Evolutionary conservation across 1,284 basidiomycete genomes (phyloP).

Genomic region (Violaceomyces palustris): DNA sequence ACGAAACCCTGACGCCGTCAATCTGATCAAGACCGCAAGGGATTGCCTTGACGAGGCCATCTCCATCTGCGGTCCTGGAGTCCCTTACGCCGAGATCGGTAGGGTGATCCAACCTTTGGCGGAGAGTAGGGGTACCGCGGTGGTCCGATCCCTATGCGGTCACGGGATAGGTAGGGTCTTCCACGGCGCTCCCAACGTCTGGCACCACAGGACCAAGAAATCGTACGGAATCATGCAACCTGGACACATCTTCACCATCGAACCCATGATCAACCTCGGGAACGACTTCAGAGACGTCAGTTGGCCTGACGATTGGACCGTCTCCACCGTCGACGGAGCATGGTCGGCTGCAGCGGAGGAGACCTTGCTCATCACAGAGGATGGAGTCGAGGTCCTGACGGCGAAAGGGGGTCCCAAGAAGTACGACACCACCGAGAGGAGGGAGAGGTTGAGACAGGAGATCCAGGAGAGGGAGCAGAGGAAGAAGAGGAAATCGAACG

Average conservation of each 20-base stretch:
- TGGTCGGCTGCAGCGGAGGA: slow-evolving; percentile 49
- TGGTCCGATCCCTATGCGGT: slow-evolving; percentile 57
- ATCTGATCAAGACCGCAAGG: slow-evolving; percentile 43
- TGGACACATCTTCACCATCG: slow-evolving; percentile 49
- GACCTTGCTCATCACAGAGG: slow-evolving; percentile 48
- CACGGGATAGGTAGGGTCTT: slow-evolving; percentile 83
- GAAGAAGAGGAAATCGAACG: slow-evolving; percentile 31
- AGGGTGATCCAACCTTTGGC: slow-evolving; percentile 63
- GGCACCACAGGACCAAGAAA: slow-evolving; percentile 60
- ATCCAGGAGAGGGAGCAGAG: slow-evolving; percentile 20
- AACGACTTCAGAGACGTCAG: slow-evolving; percentile 39
- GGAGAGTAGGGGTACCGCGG: slow-evolving; percentile 57
- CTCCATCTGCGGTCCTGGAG: slow-evolving; percentile 68
- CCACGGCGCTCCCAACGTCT: slow-evolving; percentile 77
- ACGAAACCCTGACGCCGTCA: slow-evolving; percentile 32
- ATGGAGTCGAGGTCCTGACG: slow-evolving; percentile 50
- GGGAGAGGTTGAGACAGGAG: slow-evolving; percentile 19
- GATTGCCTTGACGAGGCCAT: slow-evolving; percentile 71
- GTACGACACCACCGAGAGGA: slow-evolving; percentile 44
- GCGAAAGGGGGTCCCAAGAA: slow-evolving; percentile 41
- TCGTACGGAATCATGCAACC: slow-evolving; percentile 49
- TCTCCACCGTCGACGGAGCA: slow-evolving; percentile 44
- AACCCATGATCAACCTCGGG: slow-evolving; percentile 51
- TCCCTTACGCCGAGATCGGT: slow-evolving; percentile 70
- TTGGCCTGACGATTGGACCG: slow-evolving; percentile 52